These are phyloP conservation scores for Beauveria varroae DNA, from an alignment of 2,329 filamentous ascomycete genomes.

Conservation along the genomic window DNA sequence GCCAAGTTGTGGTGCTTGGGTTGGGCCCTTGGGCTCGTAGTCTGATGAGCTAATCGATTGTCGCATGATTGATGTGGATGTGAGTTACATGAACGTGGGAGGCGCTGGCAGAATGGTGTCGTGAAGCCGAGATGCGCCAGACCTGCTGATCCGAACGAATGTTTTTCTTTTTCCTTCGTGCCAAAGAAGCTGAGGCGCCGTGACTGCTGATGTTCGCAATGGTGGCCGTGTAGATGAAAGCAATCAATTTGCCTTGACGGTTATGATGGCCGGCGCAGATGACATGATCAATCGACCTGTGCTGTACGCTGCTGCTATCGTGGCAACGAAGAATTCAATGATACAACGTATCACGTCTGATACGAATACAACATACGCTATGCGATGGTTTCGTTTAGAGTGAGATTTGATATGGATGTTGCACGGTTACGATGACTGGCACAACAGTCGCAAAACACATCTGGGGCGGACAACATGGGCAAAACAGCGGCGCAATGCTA, in stretches of 20 bases:
- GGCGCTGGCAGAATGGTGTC: too few relatives aligned
- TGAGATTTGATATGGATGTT: too few relatives aligned
- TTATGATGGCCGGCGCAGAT: not conserved
- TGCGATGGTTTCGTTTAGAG: too few relatives aligned
- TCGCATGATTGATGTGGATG: not conserved
- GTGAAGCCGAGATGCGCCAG: not conserved
- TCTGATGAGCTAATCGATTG: too few relatives aligned
- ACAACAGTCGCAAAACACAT: too few relatives aligned
- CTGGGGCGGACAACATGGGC: too few relatives aligned
- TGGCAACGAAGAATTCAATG: not conserved
- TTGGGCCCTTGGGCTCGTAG: too few relatives aligned
- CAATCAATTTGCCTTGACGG: not conserved
- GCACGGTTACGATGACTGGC: too few relatives aligned
- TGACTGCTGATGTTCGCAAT: not conserved
- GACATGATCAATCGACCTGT: not conserved
- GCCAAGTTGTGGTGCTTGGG: too few relatives aligned
- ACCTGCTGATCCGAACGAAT: not conserved
- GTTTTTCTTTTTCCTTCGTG: not conserved
- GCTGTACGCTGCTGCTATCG: not conserved
- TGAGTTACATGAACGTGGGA: not conserved
- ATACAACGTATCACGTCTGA: not conserved
- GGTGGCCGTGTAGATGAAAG: not conserved
- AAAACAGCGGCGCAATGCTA: too few relatives aligned
- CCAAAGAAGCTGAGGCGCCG: not conserved
- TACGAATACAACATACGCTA: too few relatives aligned